Evolutionary conservation across 306 rosid species (phyloP).

Genomic region (Gillenia trifoliata): DNA sequence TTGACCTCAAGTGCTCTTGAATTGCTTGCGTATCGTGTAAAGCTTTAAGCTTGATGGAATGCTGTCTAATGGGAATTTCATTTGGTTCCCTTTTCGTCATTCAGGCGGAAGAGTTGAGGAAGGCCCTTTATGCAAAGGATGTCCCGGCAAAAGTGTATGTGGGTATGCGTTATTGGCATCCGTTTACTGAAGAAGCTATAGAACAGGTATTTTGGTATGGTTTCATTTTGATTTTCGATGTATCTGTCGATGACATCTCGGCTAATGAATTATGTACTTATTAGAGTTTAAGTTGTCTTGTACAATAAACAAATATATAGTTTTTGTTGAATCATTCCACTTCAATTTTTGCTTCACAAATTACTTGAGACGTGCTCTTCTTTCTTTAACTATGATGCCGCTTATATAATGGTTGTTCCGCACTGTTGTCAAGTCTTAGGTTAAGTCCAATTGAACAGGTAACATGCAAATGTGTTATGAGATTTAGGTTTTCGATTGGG

Average conservation of each 20-base stretch:
- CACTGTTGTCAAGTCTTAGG: neutral
- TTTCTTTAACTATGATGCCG: too few relatives aligned
- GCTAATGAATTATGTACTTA: neutral
- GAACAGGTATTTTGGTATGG: conserved; percentile 47
- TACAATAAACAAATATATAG: neutral
- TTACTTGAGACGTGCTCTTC: neutral
- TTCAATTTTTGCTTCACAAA: neutral
- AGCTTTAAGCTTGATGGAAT: conserved; percentile 14
- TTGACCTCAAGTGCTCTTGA: neutral
- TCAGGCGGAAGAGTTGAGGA: conserved; percentile 71
- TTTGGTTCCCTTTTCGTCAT: conserved; percentile 8
- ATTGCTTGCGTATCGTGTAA: neutral
- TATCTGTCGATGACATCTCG: neutral
- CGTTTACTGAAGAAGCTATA: conserved; percentile 89
- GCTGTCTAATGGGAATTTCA: neutral
- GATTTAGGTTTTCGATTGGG: neutral
- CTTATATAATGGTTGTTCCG: neutral
- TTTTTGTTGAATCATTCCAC: neutral
- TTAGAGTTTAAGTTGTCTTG: neutral
- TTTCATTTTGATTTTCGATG: neutral
- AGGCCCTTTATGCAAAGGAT: conserved; percentile 64
- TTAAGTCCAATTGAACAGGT: neutral
- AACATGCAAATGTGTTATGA: neutral
- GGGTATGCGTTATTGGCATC: conserved; percentile 99
- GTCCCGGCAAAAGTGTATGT: conserved; percentile 78